Evolutionary conservation across 305 asterid species (phyloP).

Genomic region (Fraxinus sp.): DNA sequence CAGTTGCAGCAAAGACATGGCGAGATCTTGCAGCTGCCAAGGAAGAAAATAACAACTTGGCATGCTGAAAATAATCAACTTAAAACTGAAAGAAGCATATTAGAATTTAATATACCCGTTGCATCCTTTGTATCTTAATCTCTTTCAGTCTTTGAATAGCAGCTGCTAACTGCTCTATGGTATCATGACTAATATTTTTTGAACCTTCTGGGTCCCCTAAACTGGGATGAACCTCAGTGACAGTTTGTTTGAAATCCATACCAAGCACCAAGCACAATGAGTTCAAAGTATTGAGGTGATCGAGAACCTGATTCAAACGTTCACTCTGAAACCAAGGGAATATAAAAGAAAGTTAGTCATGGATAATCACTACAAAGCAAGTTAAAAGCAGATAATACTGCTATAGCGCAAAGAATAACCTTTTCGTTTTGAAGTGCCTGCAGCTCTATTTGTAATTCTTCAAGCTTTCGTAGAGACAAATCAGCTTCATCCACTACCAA

Average conservation of each 20-base stretch:
- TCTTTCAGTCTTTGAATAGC: constrained; percentile 62
- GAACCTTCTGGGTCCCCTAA: constrained; percentile 72
- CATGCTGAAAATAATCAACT: background rate
- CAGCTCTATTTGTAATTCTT: constrained; percentile 72
- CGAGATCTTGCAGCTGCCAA: constrained; percentile 83
- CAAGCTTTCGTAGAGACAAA: constrained; percentile 75
- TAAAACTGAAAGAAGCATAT: constrained; percentile 1
- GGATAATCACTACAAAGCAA: background rate
- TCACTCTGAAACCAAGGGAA: constrained; percentile 64
- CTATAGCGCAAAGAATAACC: constrained; percentile 39
- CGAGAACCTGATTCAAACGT: constrained; percentile 75
- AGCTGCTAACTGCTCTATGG: constrained; percentile 60
- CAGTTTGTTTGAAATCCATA: constrained; percentile 72
- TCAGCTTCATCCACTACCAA: constrained; percentile 65
- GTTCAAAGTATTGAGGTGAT: constrained; percentile 59
- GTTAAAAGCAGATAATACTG: constrained; percentile 14
- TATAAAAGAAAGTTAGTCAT: background rate
- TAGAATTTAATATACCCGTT: constrained; percentile 52
- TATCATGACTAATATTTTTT: constrained; percentile 62
- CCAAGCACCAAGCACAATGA: constrained; percentile 89
- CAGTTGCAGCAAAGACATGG: constrained; percentile 83
- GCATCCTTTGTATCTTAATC: constrained; percentile 76
- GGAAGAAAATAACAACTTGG: background rate
- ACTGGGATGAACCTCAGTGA: constrained; percentile 76
- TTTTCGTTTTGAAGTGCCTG: constrained; percentile 79